phyloP scores from a whole-genome alignment of 305 asterid genomes.

The Fraxinus floribunda region DNA sequence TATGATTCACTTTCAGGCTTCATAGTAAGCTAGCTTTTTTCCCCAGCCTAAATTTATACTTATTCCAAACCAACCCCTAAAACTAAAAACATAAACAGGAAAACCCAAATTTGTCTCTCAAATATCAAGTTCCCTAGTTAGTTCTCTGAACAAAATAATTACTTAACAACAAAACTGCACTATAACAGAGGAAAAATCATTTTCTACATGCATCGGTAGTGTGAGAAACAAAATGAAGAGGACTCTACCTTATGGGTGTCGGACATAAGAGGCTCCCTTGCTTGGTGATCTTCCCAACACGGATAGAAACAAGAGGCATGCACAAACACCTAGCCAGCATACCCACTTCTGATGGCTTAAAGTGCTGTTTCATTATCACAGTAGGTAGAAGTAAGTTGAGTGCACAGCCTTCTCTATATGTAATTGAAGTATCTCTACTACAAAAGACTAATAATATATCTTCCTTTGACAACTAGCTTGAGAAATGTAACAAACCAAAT shows the following conservation, averaged over 20 bases:
- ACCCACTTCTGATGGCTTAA: slow-evolving; percentile 92
- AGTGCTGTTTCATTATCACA: slow-evolving; percentile 54
- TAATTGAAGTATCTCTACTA: background rate
- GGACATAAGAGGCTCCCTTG: slow-evolving; percentile 71
- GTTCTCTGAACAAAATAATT: background rate
- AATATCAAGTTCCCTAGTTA: background rate
- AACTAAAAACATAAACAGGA: background rate
- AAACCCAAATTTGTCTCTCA: background rate
- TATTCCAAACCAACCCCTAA: background rate
- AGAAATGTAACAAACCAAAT: background rate
- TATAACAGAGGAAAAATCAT: background rate
- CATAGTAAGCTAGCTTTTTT: background rate
- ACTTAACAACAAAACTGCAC: background rate
- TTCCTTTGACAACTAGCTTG: background rate
- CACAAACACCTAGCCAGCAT: slow-evolving; percentile 90
- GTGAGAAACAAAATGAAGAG: background rate
- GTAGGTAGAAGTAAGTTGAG: background rate
- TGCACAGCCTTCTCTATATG: background rate
- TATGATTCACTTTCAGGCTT: background rate
- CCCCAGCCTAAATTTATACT: background rate
- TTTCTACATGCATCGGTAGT: background rate
- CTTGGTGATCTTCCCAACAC: slow-evolving; percentile 84
- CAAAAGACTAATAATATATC: background rate
- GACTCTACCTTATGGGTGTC: slow-evolving; percentile 64
- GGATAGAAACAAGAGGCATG: slow-evolving; percentile 86